A percentile compares a stretch with the other conserved stretches of the same genome.
Evolutionary conservation across 306 rosid genomes (phyloP).

Genomic region (Cucurbita argyrosperma): DNA sequence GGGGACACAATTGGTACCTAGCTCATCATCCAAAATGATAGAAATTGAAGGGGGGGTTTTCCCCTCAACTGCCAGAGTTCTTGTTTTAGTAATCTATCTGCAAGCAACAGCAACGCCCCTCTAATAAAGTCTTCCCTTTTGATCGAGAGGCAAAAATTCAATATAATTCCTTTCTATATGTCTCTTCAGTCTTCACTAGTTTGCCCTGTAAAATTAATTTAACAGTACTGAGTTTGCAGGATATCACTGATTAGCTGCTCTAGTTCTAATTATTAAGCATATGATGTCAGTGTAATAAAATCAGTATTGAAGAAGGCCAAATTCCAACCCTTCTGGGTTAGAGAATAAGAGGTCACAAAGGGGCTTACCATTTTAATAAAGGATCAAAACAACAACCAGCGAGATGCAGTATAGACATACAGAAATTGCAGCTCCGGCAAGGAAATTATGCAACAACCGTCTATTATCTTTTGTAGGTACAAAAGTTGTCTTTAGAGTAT

Average conservation of each 20-base stretch:
- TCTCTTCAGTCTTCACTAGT: background rate
- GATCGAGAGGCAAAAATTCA: background rate
- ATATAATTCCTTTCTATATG: background rate
- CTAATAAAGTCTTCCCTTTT: background rate
- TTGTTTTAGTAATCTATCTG: conserved; percentile 1
- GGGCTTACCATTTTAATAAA: conserved; percentile 44
- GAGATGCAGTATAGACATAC: conserved; percentile 48
- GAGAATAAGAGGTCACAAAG: background rate
- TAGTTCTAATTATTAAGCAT: background rate
- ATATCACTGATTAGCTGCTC: background rate
- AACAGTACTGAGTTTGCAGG: background rate
- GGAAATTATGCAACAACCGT: conserved; percentile 62
- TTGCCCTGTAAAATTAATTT: background rate
- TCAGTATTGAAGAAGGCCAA: background rate
- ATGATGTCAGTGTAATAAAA: background rate
- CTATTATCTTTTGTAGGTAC: conserved; percentile 77
- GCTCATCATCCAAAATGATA: background rate
- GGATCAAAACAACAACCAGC: conserved; percentile 50
- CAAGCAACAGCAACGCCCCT: background rate
- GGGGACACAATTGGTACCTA: background rate
- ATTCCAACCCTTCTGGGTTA: background rate
- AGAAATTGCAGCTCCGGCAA: conserved; percentile 47
- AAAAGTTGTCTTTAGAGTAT: conserved; percentile 64
- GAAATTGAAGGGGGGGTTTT: background rate
- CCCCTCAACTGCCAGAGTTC: background rate